Base-by-base conservation (phyloP, 2,329 filamentous ascomycete species). In the Colletotrichum sp. region DNA sequence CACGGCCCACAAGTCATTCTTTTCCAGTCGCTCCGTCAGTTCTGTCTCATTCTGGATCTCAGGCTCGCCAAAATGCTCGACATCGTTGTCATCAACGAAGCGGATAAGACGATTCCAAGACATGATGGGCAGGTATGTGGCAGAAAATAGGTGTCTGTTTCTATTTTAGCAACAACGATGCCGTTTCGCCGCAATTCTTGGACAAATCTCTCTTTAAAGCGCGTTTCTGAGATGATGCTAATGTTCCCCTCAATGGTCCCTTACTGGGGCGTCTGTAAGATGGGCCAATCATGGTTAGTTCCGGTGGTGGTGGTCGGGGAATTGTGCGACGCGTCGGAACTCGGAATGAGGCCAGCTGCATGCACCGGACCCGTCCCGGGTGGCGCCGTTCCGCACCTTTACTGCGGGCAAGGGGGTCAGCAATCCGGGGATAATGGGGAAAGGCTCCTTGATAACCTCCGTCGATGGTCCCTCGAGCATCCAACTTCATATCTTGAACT, bases 41-140 rank as follows among this genome's bases (percentile, higher is more conserved):
- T 84, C 78, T 32, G 80, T 75, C 16, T 79, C 81, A 28, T 80
- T 76, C 3, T 77, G 59, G 11, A 84, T 72, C 12, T 79, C 64
- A 3, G 82, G 81, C 25, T 85, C 84, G 16, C 84, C 84, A 77
- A 85, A 84, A 12, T 80, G 80, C 59, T 82, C 81, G 3, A 77
- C 78, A 69, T 81, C 83, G 36, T 79, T 81, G 65, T 82, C 81
- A 74, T 83, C 83, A 32, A 81, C 80, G 71, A 85, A 85, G 8
- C 84, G 82, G 36, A 85, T 82, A 22, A 85, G 80, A 28, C 81
- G 79, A 22, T 79, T 78, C 82, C 82, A 84, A 9, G 79, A 68
- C 69, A 75, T 75, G 12, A 3, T 65, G 55, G 30, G 60, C 12
- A 44, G 52, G 8, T 64, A 34, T 71, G 8, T 55, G 4, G 22